Evolutionary conservation across 2,329 filamentous ascomycete species (phyloP).

Genomic region (Cladobotryum protrusum): DNA sequence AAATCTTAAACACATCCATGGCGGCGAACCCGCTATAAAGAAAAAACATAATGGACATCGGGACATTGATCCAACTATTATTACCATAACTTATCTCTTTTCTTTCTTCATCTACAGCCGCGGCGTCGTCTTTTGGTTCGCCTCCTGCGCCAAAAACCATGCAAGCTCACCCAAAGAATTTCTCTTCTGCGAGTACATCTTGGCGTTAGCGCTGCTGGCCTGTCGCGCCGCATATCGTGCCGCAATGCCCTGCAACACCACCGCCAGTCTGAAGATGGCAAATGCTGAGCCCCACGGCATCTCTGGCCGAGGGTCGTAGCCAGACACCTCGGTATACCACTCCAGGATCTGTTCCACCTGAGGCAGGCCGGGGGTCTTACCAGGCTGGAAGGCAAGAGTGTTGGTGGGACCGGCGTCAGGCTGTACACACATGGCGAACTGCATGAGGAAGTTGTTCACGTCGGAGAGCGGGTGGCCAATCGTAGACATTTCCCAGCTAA

Average conservation of each 20-base stretch:
- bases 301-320: slow-evolving; percentile 62
- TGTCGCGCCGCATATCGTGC: slow-evolving; percentile 78
- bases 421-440: slow-evolving; percentile 32
- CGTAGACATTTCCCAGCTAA: slow-evolving; percentile 93
- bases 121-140: slow-evolving; percentile 11
- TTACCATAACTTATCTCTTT: too few relatives aligned
- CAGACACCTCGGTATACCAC: slow-evolving; percentile 46
- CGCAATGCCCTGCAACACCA: slow-evolving; percentile 80
- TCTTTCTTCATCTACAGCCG: slow-evolving; percentile 15
- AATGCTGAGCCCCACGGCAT: slow-evolving; percentile 58
- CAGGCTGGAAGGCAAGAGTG: slow-evolving; percentile 52
- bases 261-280: slow-evolving; percentile 53
- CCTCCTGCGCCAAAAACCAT: slow-evolving; percentile 62
- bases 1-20: too few relatives aligned
- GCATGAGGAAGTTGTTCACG: slow-evolving; percentile 65
- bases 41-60: too few relatives aligned
- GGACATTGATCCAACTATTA: too few relatives aligned
- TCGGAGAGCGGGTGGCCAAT: slow-evolving; percentile 94
- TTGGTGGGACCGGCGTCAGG: slow-evolving; percentile 20
- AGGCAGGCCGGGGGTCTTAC: slow-evolving; percentile 58
- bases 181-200: slow-evolving; percentile 63
- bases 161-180: slow-evolving; percentile 69
- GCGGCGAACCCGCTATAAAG: too few relatives aligned
- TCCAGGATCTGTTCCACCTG: slow-evolving; percentile 34
- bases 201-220: slow-evolving; percentile 80